Evolutionary conservation across 1,139 yeast genomes (phyloP), one percentile per base, ranked within the genome.

Genomic region (Wickerhamomyces sp.): DNA sequence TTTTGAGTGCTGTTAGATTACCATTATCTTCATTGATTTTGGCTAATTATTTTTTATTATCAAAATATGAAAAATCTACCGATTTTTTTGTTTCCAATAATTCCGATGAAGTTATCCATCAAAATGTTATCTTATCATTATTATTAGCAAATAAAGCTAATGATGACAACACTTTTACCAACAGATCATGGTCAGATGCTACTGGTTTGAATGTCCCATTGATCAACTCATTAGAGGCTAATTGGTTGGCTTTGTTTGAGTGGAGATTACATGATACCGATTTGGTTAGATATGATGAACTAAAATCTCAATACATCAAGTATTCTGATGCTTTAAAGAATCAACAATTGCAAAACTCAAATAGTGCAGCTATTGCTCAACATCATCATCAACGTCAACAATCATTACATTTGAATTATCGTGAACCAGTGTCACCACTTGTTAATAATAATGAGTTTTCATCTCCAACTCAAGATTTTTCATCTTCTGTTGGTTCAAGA

Each of bases 141-240:
- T 78, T 93, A 36, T 72, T 93, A 52, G 95, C 97, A 39, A 93
- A 93, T 70, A 93, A 93, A 67, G 88, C 90, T 64, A 90, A 91
- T 62, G 98, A 93, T 65, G 99, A 93, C 69, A 90, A 91, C 67
- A 93, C 98, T 27, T 93, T 93, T 61, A 90, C 96, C 50, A 93
- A 91, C 68, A 82, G 82, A 61, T 89, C 96, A 10, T 93, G 99
- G 99, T 78, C 90, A 40, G 93, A 90, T 46, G 98, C 97, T 26
- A 87, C 97, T 13, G 95, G 95, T 27, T 75, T 93, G 52, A 69
- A 78, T 14, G 73, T 88, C 45, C 59, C 59, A 4, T 68, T 74
- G 36, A 72, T 93, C 51, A 89, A 91, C 58, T 61, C 65, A 27
- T 71, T 79, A 53, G 99, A 93, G 69, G 76, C 77, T 48, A 72